phyloP scores from a whole-genome alignment of 768 basidiomycete species.

The Termitomyces sp. region DNA sequence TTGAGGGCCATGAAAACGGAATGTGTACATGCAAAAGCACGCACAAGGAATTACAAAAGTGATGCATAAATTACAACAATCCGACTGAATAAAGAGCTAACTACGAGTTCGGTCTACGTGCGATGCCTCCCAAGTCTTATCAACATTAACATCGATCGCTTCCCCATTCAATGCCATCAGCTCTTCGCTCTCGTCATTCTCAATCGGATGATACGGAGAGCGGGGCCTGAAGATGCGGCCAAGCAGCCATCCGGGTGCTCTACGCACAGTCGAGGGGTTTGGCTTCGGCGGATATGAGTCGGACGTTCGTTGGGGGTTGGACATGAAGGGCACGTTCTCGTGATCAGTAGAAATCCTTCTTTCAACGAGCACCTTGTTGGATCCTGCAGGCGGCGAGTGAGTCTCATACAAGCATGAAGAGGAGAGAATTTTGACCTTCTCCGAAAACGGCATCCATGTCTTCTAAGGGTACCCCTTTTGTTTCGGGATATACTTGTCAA shows the following conservation, averaged over 20 bases:
- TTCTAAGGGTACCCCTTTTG: slow-evolving; percentile 81
- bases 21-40: too few relatives aligned
- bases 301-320: not conserved
- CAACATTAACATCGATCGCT: not conserved
- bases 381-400: not conserved
- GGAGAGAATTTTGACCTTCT: slow-evolving; percentile 51
- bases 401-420: not conserved
- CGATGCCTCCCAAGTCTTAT: not conserved
- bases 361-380: not conserved
- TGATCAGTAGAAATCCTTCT: not conserved
- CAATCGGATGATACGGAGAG: slow-evolving; percentile 10
- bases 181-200: slow-evolving; percentile 10
- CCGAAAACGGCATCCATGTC: slow-evolving; percentile 90
- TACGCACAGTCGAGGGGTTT: not conserved
- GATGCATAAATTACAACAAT: not conserved
- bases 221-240: slow-evolving; percentile 8
- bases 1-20: too few relatives aligned
- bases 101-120: not conserved
- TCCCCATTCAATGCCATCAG: slow-evolving; percentile 10
- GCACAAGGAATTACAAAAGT: not conserved
- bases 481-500: slow-evolving; percentile 73
- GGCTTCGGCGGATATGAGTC: slow-evolving; percentile 12
- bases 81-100: not conserved
- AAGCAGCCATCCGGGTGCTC: slow-evolving; percentile 7
- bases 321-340: slow-evolving; percentile 7